These are phyloP conservation scores for Toxoplasma gondii DNA, from an alignment of 169 alveolate genomes.

Conservation along the genomic window DNA sequence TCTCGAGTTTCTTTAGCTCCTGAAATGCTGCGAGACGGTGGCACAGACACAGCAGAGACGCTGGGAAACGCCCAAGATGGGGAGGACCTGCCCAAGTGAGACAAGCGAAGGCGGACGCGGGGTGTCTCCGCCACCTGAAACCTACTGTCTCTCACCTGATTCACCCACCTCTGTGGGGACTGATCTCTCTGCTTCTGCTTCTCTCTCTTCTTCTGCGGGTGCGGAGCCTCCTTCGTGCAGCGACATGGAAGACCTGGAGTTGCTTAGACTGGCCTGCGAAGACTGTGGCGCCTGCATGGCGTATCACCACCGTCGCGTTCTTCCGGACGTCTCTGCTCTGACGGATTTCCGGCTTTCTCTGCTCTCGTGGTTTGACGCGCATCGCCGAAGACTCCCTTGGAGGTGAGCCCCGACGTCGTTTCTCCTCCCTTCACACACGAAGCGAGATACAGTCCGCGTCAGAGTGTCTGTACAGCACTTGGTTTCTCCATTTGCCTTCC, in stretches of 20 bases:
- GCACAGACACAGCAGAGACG: no score
- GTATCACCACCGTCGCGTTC: not conserved
- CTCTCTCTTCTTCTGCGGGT: not conserved
- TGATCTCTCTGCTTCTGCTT: not conserved
- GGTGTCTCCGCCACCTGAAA: no score
- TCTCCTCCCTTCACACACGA: no score
- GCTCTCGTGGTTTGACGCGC: not conserved
- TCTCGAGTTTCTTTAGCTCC: no score
- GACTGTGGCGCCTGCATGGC: slow-evolving; percentile 7
- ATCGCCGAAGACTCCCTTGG: slow-evolving; percentile 31
- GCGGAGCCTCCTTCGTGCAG: not conserved
- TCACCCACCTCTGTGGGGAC: not conserved
- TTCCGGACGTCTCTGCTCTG: not conserved
- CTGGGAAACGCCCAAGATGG: no score
- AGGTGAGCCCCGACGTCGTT: slow-evolving; percentile 6
- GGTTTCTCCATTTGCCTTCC: no score
- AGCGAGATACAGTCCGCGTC: no score
- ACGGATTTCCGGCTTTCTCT: not conserved
- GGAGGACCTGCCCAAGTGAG: no score
- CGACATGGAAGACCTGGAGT: not conserved
- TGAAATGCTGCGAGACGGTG: no score
- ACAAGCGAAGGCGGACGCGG: no score
- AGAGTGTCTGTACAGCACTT: no score
- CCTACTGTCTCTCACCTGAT: not conserved
- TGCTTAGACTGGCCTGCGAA: not conserved